Evolutionary conservation across 805 yeast genomes (phyloP).

Genomic region (Candida sakaeoensis): DNA sequence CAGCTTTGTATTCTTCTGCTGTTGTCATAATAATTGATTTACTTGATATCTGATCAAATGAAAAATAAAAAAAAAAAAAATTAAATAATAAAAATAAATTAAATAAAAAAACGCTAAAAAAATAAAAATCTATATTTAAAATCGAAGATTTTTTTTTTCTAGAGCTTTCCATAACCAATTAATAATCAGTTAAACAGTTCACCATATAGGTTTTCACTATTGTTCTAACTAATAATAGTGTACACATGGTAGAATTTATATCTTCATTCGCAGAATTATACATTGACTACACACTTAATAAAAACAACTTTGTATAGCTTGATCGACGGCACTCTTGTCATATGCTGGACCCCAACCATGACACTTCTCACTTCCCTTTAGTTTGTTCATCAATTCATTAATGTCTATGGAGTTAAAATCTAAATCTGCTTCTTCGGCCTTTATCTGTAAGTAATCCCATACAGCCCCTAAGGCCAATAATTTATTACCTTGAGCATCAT

Average conservation of each 20-base stretch:
- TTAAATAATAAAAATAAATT: background rate
- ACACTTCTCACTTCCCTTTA: conserved; percentile 69
- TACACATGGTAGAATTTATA: too few species aligned
- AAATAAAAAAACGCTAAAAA: too few species aligned
- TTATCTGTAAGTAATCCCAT: conserved; percentile 69
- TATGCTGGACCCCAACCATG: conserved; percentile 80
- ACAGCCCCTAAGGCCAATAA: conserved; percentile 72
- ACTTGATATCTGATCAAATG: background rate
- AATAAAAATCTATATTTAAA: too few species aligned
- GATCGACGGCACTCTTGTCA: conserved; percentile 41
- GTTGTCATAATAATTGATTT: conserved; percentile 31
- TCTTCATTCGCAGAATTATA: background rate
- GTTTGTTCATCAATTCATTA: conserved; percentile 49
- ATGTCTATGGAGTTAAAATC: conserved; percentile 52
- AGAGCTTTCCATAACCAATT: conserved; percentile 4
- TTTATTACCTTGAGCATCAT: conserved; percentile 39
- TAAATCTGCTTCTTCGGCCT: conserved; percentile 41
- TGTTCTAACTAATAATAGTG: too few species aligned
- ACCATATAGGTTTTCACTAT: too few species aligned
- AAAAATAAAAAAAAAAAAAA: background rate
- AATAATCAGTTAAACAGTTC: background rate
- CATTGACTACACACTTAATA: background rate
- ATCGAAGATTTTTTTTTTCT: conserved; percentile 2
- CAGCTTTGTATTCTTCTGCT: conserved; percentile 78
- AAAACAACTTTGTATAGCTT: conserved; percentile 8